A percentile compares a stretch with the other conserved stretches of the same genome.
phyloP scores from a whole-genome alignment of 768 basidiomycete genomes.

The Boletus fagicola region DNA sequence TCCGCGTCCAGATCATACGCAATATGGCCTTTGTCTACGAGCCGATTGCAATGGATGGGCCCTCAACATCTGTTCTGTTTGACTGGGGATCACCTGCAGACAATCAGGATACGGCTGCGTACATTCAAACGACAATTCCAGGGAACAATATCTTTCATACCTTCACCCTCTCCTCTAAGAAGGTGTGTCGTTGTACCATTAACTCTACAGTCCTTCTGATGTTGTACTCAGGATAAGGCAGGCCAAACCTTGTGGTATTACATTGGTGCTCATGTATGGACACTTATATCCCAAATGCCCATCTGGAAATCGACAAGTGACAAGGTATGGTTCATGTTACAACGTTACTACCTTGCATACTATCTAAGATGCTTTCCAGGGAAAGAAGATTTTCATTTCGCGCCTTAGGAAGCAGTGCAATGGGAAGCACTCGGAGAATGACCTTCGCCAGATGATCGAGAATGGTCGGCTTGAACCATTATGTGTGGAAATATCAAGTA shows the following conservation, averaged over 20 bases:
- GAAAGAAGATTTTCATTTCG: conserved; percentile 35
- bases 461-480: conserved; percentile 45
- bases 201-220: conserved; percentile 5
- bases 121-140: conserved; percentile 31
- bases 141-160: conserved; percentile 42
- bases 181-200: conserved; percentile 31
- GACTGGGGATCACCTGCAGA: conserved; percentile 47
- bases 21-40: conserved; percentile 52
- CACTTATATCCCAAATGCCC: conserved; percentile 24
- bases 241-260: conserved; percentile 42
- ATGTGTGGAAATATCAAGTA: conserved; percentile 38
- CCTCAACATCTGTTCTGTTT: conserved; percentile 43
- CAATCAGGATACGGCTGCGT: conserved; percentile 34
- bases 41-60: conserved; percentile 53
- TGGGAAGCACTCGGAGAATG: conserved; percentile 30
- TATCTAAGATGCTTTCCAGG: conserved; percentile 9
- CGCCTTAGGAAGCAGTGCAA: conserved; percentile 38
- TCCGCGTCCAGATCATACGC: conserved; percentile 40
- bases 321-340: conserved; percentile 29
- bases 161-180: conserved; percentile 47
- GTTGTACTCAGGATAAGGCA: conserved; percentile 30
- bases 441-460: conserved; percentile 40
- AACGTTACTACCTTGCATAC: not conserved
- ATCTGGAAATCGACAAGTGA: conserved; percentile 42
- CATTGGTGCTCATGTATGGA: conserved; percentile 50